phyloP scores from a whole-genome alignment of 768 basidiomycete genomes.

The Collybia mongolica region DNA sequence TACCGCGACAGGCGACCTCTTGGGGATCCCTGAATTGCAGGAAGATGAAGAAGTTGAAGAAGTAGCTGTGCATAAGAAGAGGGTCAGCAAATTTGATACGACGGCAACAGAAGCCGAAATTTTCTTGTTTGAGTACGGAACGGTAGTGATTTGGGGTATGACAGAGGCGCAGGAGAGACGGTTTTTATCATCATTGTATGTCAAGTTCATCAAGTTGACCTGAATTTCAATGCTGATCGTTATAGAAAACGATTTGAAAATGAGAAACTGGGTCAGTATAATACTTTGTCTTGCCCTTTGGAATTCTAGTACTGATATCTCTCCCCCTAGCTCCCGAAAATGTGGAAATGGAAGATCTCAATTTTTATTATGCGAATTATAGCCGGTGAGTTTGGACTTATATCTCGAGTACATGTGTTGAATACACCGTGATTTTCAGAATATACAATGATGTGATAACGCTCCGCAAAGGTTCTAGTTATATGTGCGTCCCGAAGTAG shows the following conservation, averaged over 20 bases:
- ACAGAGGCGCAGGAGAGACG: conserved; percentile 88
- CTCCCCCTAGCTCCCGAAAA: conserved; percentile 67
- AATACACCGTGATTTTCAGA: conserved; percentile 29
- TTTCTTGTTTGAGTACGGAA: conserved; percentile 92
- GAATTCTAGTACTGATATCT: not conserved
- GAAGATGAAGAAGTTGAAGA: conserved; percentile 30
- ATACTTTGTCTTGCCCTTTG: not conserved
- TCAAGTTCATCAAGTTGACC: conserved; percentile 11
- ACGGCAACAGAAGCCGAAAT: conserved; percentile 78
- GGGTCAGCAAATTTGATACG: conserved; percentile 66
- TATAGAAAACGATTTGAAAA: conserved; percentile 90
- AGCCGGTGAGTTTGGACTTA: conserved; percentile 60
- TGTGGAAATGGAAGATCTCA: conserved; percentile 95
- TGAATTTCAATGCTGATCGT: conserved; percentile 10
- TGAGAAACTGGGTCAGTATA: conserved; percentile 69
- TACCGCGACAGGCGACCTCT: conserved; percentile 64
- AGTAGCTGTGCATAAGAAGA: conserved; percentile 38
- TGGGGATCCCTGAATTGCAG: conserved; percentile 74
- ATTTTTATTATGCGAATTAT: conserved; percentile 96
- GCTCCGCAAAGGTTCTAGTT: conserved; percentile 89
- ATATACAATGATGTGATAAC: conserved; percentile 99
- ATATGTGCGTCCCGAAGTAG: conserved; percentile 65
- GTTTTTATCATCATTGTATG: conserved; percentile 88
- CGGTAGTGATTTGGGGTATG: conserved; percentile 98
- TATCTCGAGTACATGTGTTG: conserved; percentile 3